Base-by-base conservation (phyloP, 140 eudicot species). In the Senecio squalidus region DNA sequence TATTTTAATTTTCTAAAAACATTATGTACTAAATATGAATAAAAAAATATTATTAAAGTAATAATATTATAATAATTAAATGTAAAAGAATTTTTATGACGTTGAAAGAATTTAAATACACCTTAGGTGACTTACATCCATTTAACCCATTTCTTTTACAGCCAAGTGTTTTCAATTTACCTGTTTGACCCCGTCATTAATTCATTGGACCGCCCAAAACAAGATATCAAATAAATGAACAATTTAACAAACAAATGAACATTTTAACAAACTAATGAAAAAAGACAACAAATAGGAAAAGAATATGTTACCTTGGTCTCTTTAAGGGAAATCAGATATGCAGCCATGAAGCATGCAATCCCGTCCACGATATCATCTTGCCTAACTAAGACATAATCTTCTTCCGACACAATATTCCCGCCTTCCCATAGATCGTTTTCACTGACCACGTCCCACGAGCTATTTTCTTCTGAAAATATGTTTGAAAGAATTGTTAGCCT, bases 341-440 rank as follows among this genome's bases (percentile, higher is more conserved):
- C 89, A 62, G 96, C 95, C 96, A 87, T 87, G 83, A 87, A 92
- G 76, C 93, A 79, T 24, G 98, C 98, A 49, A 92, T 84, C 41
- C 98, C 96, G 36, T 92, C 98, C 23, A 84, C 83, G n/a, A 92
- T 92, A 70, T 92, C 98, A 77, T 92, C 98, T 79, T 87, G 92
- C 55, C 93, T 76, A 49, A 92, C 96, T 34, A 92, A 77, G 46
- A 92, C 95, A 68, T 81, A 92, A 40, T 92, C 98, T 65, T 92
- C 98, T 38, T 78, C 80, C 14, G 66, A 41, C 4, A 57, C 84
- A 1, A 17, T 48, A 52, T 75, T 71, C 55, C 79, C 97, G 41
- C 80, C 80, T 78, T 81, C 98, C 98, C 98, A 91, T 53, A 82
- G 24, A 74, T 92, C 98, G 39, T 81, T 82, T 55, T 92, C 85